Conservation (phyloP, 164 flowering plant species). For the Hamamelis virginiana region DNA sequence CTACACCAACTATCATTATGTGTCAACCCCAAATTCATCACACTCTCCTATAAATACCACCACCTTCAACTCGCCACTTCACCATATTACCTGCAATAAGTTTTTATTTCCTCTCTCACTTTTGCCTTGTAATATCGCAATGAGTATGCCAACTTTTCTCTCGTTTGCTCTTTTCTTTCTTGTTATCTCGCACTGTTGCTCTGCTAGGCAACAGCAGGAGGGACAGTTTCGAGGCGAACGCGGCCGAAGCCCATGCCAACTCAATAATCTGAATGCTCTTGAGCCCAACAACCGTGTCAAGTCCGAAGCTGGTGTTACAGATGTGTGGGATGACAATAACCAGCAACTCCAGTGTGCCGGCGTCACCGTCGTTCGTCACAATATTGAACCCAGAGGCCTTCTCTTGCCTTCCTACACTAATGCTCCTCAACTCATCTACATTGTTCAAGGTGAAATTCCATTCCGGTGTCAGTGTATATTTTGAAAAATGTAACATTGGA, state of each 20-base stretch:
- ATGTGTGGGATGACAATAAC: constrained; percentile 43
- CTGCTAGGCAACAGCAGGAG: constrained; percentile 21
- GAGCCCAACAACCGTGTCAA: constrained; percentile 35
- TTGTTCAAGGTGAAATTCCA: constrained; percentile 47
- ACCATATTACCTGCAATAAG: background rate
- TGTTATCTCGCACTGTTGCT: constrained; percentile 28
- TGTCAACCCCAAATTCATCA: constrained; percentile 21
- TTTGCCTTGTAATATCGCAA: background rate
- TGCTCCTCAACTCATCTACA: constrained; percentile 43
- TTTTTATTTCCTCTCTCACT: constrained; percentile 1
- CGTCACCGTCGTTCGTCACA: constrained; percentile 30
- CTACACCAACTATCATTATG: constrained; percentile 11
- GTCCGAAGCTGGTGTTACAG: constrained; percentile 51
- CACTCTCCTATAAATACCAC: constrained; percentile 28
- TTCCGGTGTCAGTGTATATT: too few species aligned
- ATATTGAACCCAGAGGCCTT: constrained; percentile 46
- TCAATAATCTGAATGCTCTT: constrained; percentile 37
- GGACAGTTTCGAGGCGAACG: constrained; percentile 12
- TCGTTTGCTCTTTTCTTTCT: constrained; percentile 26
- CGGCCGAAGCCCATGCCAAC: constrained; percentile 29
- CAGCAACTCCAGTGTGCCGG: constrained; percentile 56
- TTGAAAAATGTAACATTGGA: too few species aligned
- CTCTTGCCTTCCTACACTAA: constrained; percentile 43
- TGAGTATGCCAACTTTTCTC: constrained; percentile 26
- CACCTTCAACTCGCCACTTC: constrained; percentile 13